Conservation (phyloP, 495 filamentous ascomycete genomes). For the Hypoxylon fragiforme region DNA sequence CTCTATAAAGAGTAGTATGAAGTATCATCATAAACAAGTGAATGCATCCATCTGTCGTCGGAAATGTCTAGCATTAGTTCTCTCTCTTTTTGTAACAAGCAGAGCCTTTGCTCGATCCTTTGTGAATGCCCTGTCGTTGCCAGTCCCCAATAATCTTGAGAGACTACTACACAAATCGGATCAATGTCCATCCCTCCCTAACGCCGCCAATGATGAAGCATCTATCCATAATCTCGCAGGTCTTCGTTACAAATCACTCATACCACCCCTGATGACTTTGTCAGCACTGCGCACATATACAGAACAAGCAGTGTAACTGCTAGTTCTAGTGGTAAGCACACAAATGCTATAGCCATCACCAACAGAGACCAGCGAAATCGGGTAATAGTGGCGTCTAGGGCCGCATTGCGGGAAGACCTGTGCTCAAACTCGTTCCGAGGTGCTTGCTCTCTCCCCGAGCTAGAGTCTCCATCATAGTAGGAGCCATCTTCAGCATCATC, state of each 20-base stretch:
- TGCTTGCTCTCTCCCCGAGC: slow-evolving; percentile 7
- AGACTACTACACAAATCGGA: slow-evolving; percentile 29
- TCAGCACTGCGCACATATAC: slow-evolving; percentile 37
- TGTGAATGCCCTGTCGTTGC: slow-evolving; percentile 7
- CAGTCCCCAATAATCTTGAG: slow-evolving; percentile 11
- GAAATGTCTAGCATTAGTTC: slow-evolving; percentile 27
- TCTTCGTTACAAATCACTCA: slow-evolving; percentile 35
- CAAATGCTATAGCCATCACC: slow-evolving; percentile 31
- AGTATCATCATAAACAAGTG: not conserved
- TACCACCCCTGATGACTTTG: slow-evolving; percentile 33
- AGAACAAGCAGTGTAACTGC: slow-evolving; percentile 36
- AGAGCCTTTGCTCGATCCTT: slow-evolving; percentile 14
- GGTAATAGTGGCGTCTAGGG: slow-evolving; percentile 30
- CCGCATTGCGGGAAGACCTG: slow-evolving; percentile 33
- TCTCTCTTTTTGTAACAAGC: slow-evolving; percentile 10
- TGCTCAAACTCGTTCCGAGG: slow-evolving; percentile 22
- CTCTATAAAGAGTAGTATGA: not conserved
- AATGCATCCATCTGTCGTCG: slow-evolving; percentile 25
- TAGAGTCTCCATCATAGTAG: slow-evolving; percentile 15
- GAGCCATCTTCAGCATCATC: slow-evolving; percentile 8
- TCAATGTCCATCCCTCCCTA: slow-evolving; percentile 27
- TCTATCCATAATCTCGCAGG: slow-evolving; percentile 34
- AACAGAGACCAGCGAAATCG: slow-evolving; percentile 35
- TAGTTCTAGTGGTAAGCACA: slow-evolving; percentile 32
- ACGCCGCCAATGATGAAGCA: slow-evolving; percentile 38